Conservation (phyloP, 2,329 filamentous ascomycete genomes). For the Trichoderma atrobrunneum region DNA sequence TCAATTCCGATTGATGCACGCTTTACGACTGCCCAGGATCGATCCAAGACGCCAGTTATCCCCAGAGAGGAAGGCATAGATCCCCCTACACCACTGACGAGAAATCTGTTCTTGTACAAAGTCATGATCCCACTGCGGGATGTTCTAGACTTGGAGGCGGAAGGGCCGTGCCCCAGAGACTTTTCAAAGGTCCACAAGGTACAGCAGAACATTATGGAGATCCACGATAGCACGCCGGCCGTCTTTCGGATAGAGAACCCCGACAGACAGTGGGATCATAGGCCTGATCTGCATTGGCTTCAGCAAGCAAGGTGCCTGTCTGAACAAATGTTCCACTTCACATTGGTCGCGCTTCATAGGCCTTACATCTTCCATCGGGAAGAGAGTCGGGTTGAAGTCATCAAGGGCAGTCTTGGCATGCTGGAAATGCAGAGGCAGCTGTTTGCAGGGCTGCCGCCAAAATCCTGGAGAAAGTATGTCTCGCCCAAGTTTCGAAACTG, state of each 20-base stretch:
- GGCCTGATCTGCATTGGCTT: conserved; percentile 55
- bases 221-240: conserved; percentile 49
- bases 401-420: conserved; percentile 55
- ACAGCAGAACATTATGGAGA: conserved; percentile 48
- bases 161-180: conserved; percentile 54
- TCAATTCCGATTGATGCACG: conserved; percentile 54
- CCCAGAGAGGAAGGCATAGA: conserved; percentile 46
- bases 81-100: conserved; percentile 56
- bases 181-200: conserved; percentile 53
- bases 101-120: conserved; percentile 50
- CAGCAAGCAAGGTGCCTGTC: conserved; percentile 43
- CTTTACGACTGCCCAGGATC: conserved; percentile 41
- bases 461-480: conserved; percentile 46
- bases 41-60: conserved; percentile 47
- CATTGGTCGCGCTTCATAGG: conserved; percentile 58
- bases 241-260: conserved; percentile 54
- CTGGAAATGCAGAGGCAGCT: conserved; percentile 52
- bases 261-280: conserved; percentile 54
- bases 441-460: conserved; percentile 47
- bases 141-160: conserved; percentile 55
- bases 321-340: conserved; percentile 51
- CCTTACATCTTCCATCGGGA: conserved; percentile 60
- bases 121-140: conserved; percentile 49
- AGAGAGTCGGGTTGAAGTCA: conserved; percentile 52
- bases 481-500: background rate